Percentiles rank a stretch among this genome's conserved stretches.
Evolutionary conservation across 2,329 filamentous ascomycete species (phyloP).

Genomic region (Colletotrichum chlorophyti): DNA sequence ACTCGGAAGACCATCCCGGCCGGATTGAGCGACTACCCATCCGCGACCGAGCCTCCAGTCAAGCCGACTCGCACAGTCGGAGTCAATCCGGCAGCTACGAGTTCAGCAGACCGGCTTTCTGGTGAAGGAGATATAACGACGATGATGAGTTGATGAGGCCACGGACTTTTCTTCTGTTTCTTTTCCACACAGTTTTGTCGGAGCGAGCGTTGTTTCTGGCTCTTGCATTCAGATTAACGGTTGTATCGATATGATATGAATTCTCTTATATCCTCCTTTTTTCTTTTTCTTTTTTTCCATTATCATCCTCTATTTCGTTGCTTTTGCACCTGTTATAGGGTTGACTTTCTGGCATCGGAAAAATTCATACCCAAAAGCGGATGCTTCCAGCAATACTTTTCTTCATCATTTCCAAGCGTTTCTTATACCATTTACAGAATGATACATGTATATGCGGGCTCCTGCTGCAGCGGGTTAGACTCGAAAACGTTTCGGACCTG

Average conservation of each 20-base stretch:
- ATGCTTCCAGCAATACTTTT: conserved; percentile 18
- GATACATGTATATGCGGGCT: conserved; percentile 19
- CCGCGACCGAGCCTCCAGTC: conserved; percentile 56
- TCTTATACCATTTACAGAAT: conserved; percentile 29
- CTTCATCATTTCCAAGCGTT: conserved; percentile 19
- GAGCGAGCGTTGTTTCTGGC: conserved; percentile 33
- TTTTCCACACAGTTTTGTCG: conserved; percentile 29
- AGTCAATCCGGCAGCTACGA: conserved; percentile 30
- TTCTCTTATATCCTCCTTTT: conserved; percentile 29
- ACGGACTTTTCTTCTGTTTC: conserved; percentile 30
- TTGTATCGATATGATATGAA: conserved; percentile 27
- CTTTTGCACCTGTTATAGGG: conserved; percentile 35
- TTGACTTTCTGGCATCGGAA: conserved; percentile 37
- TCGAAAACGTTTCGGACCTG: not conserved
- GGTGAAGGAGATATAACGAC: conserved; percentile 10
- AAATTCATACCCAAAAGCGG: conserved; percentile 46
- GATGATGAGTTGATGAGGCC: conserved; percentile 28
- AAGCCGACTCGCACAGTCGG: conserved; percentile 53
- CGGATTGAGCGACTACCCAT: conserved; percentile 52
- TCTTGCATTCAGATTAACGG: conserved; percentile 27
- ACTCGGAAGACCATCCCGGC: conserved; percentile 55
- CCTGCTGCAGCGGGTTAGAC: not conserved
- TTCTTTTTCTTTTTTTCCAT: conserved; percentile 31
- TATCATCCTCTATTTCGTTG: no score
- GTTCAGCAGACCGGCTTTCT: conserved; percentile 27